A percentile compares a stretch with the other conserved stretches of the same genome.
Conservation (phyloP, 2,329 filamentous ascomycete species). For the Escovopsis sp. region DNA sequence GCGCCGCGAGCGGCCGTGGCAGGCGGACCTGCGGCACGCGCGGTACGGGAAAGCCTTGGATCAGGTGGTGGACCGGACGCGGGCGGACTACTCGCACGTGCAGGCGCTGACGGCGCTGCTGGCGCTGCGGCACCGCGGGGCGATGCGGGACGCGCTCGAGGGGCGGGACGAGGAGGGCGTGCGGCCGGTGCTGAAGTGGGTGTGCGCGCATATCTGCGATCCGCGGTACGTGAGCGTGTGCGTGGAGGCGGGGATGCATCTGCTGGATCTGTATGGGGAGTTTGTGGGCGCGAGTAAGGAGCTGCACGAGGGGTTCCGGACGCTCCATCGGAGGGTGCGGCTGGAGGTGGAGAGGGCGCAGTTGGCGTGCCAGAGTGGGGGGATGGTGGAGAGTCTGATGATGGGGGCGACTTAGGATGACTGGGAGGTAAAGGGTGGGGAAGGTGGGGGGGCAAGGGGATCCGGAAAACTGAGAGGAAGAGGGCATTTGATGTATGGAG, state of each 20-base stretch:
- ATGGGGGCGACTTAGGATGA: conserved; percentile 14
- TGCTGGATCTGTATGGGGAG: conserved; percentile 78
- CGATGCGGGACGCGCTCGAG: conserved; percentile 64
- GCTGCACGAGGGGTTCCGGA: conserved; percentile 54
- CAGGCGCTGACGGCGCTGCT: conserved; percentile 63
- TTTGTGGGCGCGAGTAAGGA: conserved; percentile 59
- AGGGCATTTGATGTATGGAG: background rate
- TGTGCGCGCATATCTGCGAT: conserved; percentile 65
- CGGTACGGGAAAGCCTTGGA: conserved; percentile 68
- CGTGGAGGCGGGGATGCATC: conserved; percentile 65
- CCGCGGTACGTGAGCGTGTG: conserved; percentile 68
- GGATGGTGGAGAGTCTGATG: conserved; percentile 68
- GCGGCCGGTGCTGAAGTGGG: conserved; percentile 71
- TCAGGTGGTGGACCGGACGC: conserved; percentile 45
- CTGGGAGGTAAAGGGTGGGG: background rate
- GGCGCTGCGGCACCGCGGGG: conserved; percentile 75
- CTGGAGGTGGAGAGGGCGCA: conserved; percentile 72
- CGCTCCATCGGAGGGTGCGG: conserved; percentile 54
- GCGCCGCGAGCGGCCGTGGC: conserved; percentile 61
- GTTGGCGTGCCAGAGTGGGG: conserved; percentile 63
- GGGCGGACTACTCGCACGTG: conserved; percentile 40
- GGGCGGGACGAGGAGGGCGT: conserved; percentile 69
- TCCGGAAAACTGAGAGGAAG: background rate
- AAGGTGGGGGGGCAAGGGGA: background rate
- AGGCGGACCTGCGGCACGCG: conserved; percentile 63